These are phyloP conservation scores for Ustilago trichophora DNA, from an alignment of 1,284 basidiomycete species.

Conservation along the genomic window DNA sequence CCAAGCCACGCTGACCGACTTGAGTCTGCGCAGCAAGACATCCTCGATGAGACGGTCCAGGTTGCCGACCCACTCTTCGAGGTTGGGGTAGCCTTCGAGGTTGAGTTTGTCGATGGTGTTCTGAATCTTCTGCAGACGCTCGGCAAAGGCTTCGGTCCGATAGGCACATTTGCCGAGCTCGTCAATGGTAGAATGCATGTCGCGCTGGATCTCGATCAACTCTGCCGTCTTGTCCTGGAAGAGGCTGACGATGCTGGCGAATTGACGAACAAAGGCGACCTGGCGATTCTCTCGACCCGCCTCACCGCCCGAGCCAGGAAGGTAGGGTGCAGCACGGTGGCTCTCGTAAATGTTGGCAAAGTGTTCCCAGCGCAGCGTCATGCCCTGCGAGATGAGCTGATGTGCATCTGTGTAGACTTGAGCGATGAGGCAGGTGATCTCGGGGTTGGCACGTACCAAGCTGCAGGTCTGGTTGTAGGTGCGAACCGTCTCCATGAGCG, in stretches of 20 bases:
- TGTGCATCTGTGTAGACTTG: conserved; percentile 57
- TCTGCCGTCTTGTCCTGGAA: conserved; percentile 89
- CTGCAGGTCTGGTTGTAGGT: conserved; percentile 95
- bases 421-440: conserved; percentile 80
- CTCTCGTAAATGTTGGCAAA: conserved; percentile 70
- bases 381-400: conserved; percentile 66
- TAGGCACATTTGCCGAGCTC: conserved; percentile 86
- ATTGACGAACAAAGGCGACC: conserved; percentile 91
- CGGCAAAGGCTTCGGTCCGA: conserved; percentile 80
- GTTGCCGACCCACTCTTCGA: conserved; percentile 93
- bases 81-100: conserved; percentile 93
- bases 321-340: conserved; percentile 71
- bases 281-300: conserved; percentile 77
- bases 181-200: conserved; percentile 78
- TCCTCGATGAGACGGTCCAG: conserved; percentile 86
- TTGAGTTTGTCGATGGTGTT: conserved; percentile 92
- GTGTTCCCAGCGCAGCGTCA: conserved; percentile 95
- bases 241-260: conserved; percentile 84
- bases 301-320: conserved; percentile 50
- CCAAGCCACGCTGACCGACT: conserved; percentile 84
- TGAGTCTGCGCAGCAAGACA: conserved; percentile 81
- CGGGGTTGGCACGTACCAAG: conserved; percentile 81
- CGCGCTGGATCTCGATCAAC: conserved; percentile 88
- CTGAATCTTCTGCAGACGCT: conserved; percentile 82
- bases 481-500: conserved; percentile 93